Percentiles rank a stretch among this genome's conserved stretches.
Conservation (phyloP, 352 stramenopile species). For the Phytophthora foliorum region DNA sequence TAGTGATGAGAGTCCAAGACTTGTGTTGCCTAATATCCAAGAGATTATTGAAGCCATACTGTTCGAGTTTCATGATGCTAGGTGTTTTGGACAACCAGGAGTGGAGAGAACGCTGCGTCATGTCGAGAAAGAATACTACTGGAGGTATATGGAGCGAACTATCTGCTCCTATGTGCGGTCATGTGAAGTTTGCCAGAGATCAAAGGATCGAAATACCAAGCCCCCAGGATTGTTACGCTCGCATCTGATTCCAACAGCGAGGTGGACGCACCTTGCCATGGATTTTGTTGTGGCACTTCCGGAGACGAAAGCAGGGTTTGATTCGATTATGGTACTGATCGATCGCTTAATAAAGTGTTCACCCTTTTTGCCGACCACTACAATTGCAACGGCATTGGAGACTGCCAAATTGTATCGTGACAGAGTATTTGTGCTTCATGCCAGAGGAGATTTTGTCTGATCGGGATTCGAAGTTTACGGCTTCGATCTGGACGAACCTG, state of each 20-base stretch:
- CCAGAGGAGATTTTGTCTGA: conserved; percentile 25
- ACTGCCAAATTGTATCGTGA: not conserved
- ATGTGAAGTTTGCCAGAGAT: not conserved
- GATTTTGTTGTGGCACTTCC: conserved; percentile 19
- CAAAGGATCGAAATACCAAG: not conserved
- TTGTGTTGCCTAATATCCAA: not conserved
- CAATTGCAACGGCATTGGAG: conserved; percentile 1
- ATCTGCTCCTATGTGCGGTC: not conserved
- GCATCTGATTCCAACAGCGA: not conserved
- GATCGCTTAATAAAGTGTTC: conserved; percentile 8
- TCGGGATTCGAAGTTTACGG: no score
- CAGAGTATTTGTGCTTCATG: conserved; percentile 10
- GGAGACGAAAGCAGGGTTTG: not conserved
- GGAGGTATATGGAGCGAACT: not conserved
- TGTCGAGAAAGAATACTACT: not conserved
- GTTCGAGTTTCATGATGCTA: not conserved
- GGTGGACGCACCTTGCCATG: conserved; percentile 19
- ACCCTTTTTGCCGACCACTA: conserved; percentile 7
- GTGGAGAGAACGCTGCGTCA: not conserved
- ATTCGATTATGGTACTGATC: conserved; percentile 9
- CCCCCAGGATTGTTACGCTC: not conserved
- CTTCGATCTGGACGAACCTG: no score
- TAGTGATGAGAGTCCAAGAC: not conserved
- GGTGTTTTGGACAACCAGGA: not conserved
- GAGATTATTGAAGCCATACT: not conserved